A percentile compares a stretch with the other conserved stretches of the same genome.
Conservation (phyloP, 208 protist genomes). For the Herpetomonas samuelpessoai region DNA sequence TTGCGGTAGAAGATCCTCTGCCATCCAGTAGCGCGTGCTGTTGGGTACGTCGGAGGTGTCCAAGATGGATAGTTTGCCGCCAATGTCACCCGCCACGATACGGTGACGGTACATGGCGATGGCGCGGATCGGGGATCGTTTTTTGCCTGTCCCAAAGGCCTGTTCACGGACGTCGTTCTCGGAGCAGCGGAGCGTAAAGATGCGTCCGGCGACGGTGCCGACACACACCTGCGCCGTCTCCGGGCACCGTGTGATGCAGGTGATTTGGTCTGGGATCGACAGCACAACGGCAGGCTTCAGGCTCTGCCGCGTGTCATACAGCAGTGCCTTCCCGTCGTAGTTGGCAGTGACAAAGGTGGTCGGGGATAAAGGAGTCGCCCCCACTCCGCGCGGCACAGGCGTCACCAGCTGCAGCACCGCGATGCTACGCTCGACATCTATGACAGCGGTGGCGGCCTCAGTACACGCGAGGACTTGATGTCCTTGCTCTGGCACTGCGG, state of each 20-base stretch:
- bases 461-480: conserved; percentile 34
- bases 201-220: conserved; percentile 53
- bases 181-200: conserved; percentile 54
- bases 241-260: conserved; percentile 20
- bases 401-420: conserved; percentile 20
- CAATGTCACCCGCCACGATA: conserved; percentile 50
- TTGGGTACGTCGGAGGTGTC: conserved; percentile 45
- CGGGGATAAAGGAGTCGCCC: conserved; percentile 21
- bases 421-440: conserved; percentile 37
- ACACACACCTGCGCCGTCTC: conserved; percentile 30
- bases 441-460: conserved; percentile 25
- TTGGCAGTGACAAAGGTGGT: conserved; percentile 43
- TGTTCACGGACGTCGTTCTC: conserved; percentile 40
- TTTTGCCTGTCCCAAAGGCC: conserved; percentile 48
- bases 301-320: conserved; percentile 47
- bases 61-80: conserved; percentile 38
- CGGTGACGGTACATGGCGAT: conserved; percentile 19
- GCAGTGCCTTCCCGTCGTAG: conserved; percentile 65
- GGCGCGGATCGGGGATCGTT: conserved; percentile 33
- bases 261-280: conserved; percentile 60
- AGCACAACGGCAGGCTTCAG: conserved; percentile 24
- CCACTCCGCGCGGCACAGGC: conserved; percentile 36
- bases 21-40: conserved; percentile 45
- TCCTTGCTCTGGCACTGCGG: conserved; percentile 15
- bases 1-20: conserved; percentile 34